Percentiles rank a stretch among this genome's conserved stretches.
Evolutionary conservation across 2,329 filamentous ascomycete genomes (phyloP).

Genomic region (Phoma sp.): DNA sequence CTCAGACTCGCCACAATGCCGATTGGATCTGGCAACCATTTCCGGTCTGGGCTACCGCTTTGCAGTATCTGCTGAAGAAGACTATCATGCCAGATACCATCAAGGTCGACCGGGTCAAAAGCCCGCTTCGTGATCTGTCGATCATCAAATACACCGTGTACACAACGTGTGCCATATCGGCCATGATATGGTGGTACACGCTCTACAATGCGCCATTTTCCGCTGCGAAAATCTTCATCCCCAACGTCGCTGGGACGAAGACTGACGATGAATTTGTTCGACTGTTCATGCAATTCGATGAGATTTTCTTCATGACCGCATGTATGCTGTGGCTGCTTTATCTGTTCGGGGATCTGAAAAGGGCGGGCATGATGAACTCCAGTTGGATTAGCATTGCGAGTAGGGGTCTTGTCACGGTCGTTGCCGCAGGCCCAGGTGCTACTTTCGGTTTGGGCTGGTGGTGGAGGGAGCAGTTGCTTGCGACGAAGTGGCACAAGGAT

Average conservation of each 20-base stretch:
- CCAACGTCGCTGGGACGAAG: conserved; percentile 3
- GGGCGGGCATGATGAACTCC: conserved; percentile 17
- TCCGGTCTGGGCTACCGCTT: conserved; percentile 17
- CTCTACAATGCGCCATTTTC: conserved; percentile 16
- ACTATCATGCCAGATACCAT: conserved; percentile 21
- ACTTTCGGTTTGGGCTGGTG: conserved; percentile 20
- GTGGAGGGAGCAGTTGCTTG: conserved; percentile 19
- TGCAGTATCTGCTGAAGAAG: conserved; percentile 21
- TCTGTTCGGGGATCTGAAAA: conserved; percentile 21
- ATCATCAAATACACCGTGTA: conserved; percentile 20
- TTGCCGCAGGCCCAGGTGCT: conserved; percentile 12
- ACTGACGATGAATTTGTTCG: conserved; percentile 19
- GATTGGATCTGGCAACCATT: conserved; percentile 26
- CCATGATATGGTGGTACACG: conserved; percentile 21
- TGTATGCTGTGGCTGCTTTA: conserved; percentile 22
- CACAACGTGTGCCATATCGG: conserved; percentile 13
- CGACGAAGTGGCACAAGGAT: conserved; percentile 21
- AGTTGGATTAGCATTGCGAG: conserved; percentile 16
- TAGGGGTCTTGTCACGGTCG: conserved; percentile 12
- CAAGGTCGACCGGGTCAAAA: conserved; percentile 11
- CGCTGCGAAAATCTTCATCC: conserved; percentile 13
- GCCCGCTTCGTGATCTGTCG: conserved; percentile 15
- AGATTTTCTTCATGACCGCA: conserved; percentile 14
- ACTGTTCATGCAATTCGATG: conserved; percentile 21
- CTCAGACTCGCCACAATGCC: conserved; percentile 12